phyloP scores from a whole-genome alignment of 2,329 filamentous ascomycete species.

The Geosmithia morbida region DNA sequence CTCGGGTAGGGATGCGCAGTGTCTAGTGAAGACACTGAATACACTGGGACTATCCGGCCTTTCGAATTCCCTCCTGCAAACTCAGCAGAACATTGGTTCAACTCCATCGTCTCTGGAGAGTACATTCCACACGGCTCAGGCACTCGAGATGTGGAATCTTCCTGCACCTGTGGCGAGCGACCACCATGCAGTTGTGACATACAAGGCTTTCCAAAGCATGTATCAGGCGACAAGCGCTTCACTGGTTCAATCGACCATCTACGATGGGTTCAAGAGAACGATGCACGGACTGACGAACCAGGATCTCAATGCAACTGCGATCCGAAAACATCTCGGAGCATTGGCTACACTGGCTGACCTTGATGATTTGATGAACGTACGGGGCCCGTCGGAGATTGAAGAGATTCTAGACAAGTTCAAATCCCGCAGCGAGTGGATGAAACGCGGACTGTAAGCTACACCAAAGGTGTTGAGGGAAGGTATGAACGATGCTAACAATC shows the following conservation, averaged over 20 bases:
- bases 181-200: slow-evolving; percentile 55
- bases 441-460: slow-evolving; percentile 53
- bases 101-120: slow-evolving; percentile 49
- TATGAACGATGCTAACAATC: slow-evolving; percentile 4
- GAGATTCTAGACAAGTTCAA: slow-evolving; percentile 49
- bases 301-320: slow-evolving; percentile 31
- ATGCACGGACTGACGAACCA: slow-evolving; percentile 41
- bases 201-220: slow-evolving; percentile 68
- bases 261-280: slow-evolving; percentile 45
- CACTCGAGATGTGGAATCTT: slow-evolving; percentile 84
- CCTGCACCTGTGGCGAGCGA: slow-evolving; percentile 51
- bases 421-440: slow-evolving; percentile 62
- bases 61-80: slow-evolving; percentile 63
- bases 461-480: not conserved
- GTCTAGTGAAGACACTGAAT: slow-evolving; percentile 63
- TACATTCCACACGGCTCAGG: slow-evolving; percentile 66
- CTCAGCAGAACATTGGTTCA: slow-evolving; percentile 44
- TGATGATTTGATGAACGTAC: slow-evolving; percentile 57
- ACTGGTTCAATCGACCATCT: slow-evolving; percentile 40
- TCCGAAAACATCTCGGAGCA: slow-evolving; percentile 42
- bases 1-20: slow-evolving; percentile 46
- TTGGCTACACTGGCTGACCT: slow-evolving; percentile 69
- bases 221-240: slow-evolving; percentile 46
- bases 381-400: slow-evolving; percentile 44
- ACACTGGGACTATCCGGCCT: slow-evolving; percentile 74